These are phyloP conservation scores for Coprinopsis cinerea DNA, from an alignment of 768 basidiomycete genomes.

Conservation along the genomic window DNA sequence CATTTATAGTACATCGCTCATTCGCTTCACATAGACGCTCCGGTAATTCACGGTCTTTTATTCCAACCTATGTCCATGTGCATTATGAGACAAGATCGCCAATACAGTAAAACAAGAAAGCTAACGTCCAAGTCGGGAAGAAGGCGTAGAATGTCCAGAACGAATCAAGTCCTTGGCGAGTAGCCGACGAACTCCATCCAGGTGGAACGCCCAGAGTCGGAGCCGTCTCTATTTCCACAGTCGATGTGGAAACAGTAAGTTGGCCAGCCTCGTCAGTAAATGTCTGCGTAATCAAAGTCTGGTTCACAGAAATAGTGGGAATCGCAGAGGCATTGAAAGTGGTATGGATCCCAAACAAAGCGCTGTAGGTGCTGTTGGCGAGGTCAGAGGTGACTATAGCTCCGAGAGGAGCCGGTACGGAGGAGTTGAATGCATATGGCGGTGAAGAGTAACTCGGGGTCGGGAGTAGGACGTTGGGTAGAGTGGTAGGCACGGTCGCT, in stretches of 20 bases:
- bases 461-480: conserved; percentile 66
- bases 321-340: conserved; percentile 45
- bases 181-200: conserved; percentile 37
- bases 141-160: not conserved
- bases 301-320: conserved; percentile 47
- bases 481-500: conserved; percentile 57
- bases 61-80: no score
- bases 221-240: conserved; percentile 37
- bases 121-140: not conserved
- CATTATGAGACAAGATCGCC: not conserved
- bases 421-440: conserved; percentile 63
- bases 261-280: conserved; percentile 51
- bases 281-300: conserved; percentile 48
- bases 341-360: conserved; percentile 42
- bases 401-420: conserved; percentile 48
- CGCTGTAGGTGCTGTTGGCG: conserved; percentile 65
- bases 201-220: conserved; percentile 61
- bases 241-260: conserved; percentile 49
- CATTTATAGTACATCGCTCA: no score
- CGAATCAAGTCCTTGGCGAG: conserved; percentile 1
- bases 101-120: not conserved
- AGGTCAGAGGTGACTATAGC: conserved; percentile 56
- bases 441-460: conserved; percentile 63
- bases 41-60: no score
- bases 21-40: no score